Base-by-base conservation (phyloP, 345 rosid genomes). In the Brassica juncea region DNA sequence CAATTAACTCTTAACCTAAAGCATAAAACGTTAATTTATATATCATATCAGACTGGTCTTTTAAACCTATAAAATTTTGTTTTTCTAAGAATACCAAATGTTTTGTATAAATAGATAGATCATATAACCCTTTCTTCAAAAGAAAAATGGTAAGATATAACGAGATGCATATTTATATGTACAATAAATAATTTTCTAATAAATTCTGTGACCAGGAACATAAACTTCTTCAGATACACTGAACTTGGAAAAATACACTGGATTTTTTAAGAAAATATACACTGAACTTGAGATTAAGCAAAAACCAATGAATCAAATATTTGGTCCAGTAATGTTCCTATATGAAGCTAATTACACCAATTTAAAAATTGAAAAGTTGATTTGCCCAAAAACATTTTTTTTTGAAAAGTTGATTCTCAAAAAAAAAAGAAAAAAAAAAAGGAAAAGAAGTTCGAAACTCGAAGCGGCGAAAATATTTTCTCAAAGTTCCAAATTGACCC, bases 381-480 rank as follows among this genome's bases (percentile, higher is more conserved):
- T 32, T 32, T 7, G 5, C 35, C 4, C 32, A 30, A 15, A 6
- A 5, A 9, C 10, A 19, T 19, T 19, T 19, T 19, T 19, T 19
- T 19, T 19, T 3, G 19, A 0, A 19, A 66, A 35, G 16, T 39
- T 3, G 1, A 68, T 58, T 59, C 7, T 30, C 15, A 47, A n/a
- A n/a, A n/a, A 28, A 21, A 28, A 35, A 8, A 8, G 0, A 21
- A 3, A 3, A 62, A 34, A 44, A 42, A 4, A 31, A 4, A 32
- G 35, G 10, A 0, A 15, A 4, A 63, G 35, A 57, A 44, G 30
- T 54, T 31, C 5, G 70, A 47, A 79, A 67, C 31, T 67, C 57
- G 69, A 73, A 79, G 71, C 68, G 68, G 52, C 79, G 16, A 30
- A 66, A 73, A 69, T 69, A 79, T 74, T 74, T 80, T 62, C 60